phyloP scores from a whole-genome alignment of 2,329 filamentous ascomycete genomes.

The Fonsecaea pedrosoi region DNA sequence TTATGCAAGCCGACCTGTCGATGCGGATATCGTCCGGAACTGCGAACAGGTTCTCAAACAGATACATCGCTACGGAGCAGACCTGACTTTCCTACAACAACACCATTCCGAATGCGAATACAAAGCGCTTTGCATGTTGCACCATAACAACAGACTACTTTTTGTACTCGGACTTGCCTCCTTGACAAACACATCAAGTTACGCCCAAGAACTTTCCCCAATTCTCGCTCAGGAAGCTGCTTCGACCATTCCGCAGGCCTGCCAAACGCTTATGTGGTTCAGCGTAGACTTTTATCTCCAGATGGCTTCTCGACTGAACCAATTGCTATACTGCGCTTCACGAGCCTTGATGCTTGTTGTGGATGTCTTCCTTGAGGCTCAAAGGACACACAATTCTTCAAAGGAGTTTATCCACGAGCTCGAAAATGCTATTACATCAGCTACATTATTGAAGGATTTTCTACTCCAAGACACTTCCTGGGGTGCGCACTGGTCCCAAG shows the following conservation, averaged over 20 bases:
- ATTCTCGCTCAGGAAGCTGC: slow-evolving; percentile 5
- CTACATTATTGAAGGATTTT: not conserved
- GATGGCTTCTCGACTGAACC: not conserved
- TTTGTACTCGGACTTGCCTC: slow-evolving; percentile 6
- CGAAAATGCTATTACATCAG: not conserved
- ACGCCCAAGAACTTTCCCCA: not conserved
- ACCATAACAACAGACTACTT: slow-evolving; percentile 4
- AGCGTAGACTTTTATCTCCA: slow-evolving; percentile 6
- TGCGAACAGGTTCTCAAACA: not conserved
- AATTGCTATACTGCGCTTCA: slow-evolving; percentile 4
- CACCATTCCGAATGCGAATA: not conserved
- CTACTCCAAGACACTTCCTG: slow-evolving; percentile 11
- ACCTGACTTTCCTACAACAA: not conserved
- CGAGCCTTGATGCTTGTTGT: slow-evolving; percentile 17
- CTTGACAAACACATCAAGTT: not conserved
- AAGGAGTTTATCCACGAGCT: slow-evolving; percentile 8
- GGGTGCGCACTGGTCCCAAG: slow-evolving; percentile 13
- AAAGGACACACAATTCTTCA: not conserved
- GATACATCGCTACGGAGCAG: not conserved
- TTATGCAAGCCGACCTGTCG: not conserved
- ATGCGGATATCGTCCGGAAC: not conserved
- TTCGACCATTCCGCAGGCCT: slow-evolving; percentile 7
- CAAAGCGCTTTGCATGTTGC: not conserved
- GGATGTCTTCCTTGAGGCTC: slow-evolving; percentile 5
- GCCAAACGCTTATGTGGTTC: slow-evolving; percentile 1